Percentiles rank a stretch among this genome's conserved stretches.
phyloP scores from a whole-genome alignment of 164 flowering plant species.

The Umbilicus rupestris region DNA sequence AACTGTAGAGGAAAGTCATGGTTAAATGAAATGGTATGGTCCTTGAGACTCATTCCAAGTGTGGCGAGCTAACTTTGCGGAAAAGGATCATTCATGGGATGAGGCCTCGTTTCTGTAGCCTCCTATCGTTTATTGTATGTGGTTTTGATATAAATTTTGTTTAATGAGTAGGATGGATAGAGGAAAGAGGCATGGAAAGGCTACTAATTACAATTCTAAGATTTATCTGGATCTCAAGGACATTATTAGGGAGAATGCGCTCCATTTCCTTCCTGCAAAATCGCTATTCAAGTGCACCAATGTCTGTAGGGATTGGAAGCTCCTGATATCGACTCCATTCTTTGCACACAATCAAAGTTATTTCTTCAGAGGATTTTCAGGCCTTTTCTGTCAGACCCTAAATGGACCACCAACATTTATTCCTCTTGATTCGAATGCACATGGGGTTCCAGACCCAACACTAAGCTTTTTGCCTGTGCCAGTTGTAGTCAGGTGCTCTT shows the following conservation, averaged over 20 bases:
- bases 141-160: not conserved
- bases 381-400: constrained; percentile 25
- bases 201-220: constrained; percentile 8
- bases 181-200: constrained; percentile 15
- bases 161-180: constrained; percentile 15
- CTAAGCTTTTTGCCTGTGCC: constrained; percentile 34
- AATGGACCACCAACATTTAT: constrained; percentile 20
- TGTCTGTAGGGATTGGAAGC: constrained; percentile 47
- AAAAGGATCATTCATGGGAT: too few species aligned
- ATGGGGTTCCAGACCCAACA: constrained; percentile 42
- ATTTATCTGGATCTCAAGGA: constrained; percentile 32
- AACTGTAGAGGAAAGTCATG: too few species aligned
- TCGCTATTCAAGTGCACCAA: constrained; percentile 24
- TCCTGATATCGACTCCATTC: constrained; percentile 29
- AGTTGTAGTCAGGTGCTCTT: constrained; percentile 33
- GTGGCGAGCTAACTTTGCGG: too few species aligned
- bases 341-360: constrained; percentile 41
- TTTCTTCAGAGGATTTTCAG: constrained; percentile 19
- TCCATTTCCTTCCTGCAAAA: constrained; percentile 39
- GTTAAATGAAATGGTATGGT: too few species aligned
- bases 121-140: not conserved
- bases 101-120: too few species aligned
- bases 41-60: too few species aligned
- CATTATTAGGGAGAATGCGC: constrained; percentile 32
- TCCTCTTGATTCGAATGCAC: constrained; percentile 27